These are phyloP conservation scores for Bruguiera gymnorhiza DNA, from an alignment of 345 rosid species.

Conservation along the genomic window DNA sequence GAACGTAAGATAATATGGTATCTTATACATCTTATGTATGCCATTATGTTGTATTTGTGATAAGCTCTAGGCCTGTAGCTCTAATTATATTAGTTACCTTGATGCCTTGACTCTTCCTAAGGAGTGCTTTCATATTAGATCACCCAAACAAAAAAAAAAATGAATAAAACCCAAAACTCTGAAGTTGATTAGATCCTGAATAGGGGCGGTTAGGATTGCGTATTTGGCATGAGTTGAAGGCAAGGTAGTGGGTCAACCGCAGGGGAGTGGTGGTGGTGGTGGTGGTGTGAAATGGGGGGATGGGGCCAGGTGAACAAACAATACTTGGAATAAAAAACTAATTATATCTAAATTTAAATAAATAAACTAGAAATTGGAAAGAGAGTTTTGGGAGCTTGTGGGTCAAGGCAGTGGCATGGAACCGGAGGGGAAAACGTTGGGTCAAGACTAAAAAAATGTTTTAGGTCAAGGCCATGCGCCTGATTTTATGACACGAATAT, in stretches of 20 bases:
- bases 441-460: conserved; percentile 46
- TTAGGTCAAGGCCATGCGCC: conserved; percentile 43
- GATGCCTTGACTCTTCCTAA: no score
- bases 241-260: conserved; percentile 40
- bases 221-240: conserved; percentile 33
- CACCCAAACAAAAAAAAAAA: background rate
- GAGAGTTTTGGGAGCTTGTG: conserved; percentile 21
- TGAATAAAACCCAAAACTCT: conserved; percentile 3
- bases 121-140: no score
- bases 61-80: conserved; percentile 17
- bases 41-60: conserved; percentile 15
- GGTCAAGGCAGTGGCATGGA: conserved; percentile 25
- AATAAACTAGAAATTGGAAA: background rate
- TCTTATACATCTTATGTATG: conserved; percentile 1
- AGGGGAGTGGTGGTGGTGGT: conserved; percentile 9
- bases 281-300: conserved; percentile 28
- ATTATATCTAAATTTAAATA: background rate
- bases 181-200: conserved; percentile 17
- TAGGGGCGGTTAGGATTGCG: conserved; percentile 32
- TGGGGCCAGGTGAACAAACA: conserved; percentile 28
- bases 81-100: background rate
- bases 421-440: conserved; percentile 29
- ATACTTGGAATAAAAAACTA: conserved; percentile 24
- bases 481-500: conserved; percentile 37
- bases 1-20: conserved; percentile 20